These are phyloP conservation scores for Fusarium sp. DNA, from an alignment of 2,329 filamentous ascomycete species.

Conservation along the genomic window DNA sequence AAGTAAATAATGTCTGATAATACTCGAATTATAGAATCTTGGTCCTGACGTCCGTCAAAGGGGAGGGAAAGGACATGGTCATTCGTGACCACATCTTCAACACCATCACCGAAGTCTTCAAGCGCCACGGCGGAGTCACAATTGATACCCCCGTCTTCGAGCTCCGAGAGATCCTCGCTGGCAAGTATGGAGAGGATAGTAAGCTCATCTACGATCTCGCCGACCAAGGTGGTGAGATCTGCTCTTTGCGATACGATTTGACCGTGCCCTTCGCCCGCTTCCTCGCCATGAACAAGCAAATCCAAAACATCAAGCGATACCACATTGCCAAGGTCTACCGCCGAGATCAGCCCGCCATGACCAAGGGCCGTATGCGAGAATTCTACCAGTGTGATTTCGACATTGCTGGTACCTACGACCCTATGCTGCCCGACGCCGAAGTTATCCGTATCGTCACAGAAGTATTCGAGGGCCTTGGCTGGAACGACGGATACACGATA, in stretches of 20 bases:
- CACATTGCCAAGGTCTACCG: conserved; percentile 88
- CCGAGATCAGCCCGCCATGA: conserved; percentile 70
- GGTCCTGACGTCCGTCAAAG: conserved; percentile 34
- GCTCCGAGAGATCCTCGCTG: conserved; percentile 84
- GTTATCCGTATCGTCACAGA: conserved; percentile 86
- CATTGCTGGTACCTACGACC: conserved; percentile 86
- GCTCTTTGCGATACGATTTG: conserved; percentile 84
- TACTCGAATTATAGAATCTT: background rate
- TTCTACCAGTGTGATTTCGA: conserved; percentile 99
- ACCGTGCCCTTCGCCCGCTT: conserved; percentile 92
- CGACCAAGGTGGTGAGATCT: conserved; percentile 83
- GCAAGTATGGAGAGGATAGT: conserved; percentile 92
- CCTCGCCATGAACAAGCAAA: conserved; percentile 87
- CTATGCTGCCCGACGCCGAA: conserved; percentile 93
- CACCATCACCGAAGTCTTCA: conserved; percentile 82
- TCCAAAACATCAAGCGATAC: conserved; percentile 90
- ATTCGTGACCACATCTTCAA: conserved; percentile 83
- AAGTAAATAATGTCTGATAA: conserved; percentile 15
- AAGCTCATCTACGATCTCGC: conserved; percentile 91
- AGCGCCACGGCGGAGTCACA: conserved; percentile 82
- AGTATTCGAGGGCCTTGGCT: conserved; percentile 83
- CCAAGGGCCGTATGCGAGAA: conserved; percentile 92
- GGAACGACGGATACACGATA: conserved; percentile 81
- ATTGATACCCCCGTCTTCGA: conserved; percentile 89
- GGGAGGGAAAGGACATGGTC: conserved; percentile 81